Base-by-base conservation (phyloP, 148 eudicot genomes). In the Suaeda aralocaspica region DNA sequence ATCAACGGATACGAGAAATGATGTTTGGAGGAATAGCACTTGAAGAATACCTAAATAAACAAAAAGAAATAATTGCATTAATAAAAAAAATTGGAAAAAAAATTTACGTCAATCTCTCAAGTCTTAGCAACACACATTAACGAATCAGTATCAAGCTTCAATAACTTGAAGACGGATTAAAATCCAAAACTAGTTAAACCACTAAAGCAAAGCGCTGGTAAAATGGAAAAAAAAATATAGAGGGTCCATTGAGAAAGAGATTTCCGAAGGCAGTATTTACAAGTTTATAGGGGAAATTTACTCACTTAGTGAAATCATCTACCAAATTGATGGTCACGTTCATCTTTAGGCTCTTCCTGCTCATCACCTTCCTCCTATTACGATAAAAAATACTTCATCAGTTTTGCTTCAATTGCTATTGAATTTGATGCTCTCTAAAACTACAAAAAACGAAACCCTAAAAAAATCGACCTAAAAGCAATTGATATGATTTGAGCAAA, bases 251-350 rank as follows among this genome's bases (percentile, higher is more conserved):
- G 10, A 28, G 28, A 46, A 36, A 31, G 48, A 51, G 26, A 68
- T 59, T 28, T 30, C 30, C 7, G 36, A 18, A n/a, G n/a, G n/a
- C n/a, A n/a, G n/a, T n/a, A n/a, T n/a, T n/a, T n/a, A n/a, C n/a
- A n/a, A n/a, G n/a, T n/a, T n/a, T n/a, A n/a, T 6, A 60, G 49
- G 6, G 5, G 21, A 53, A 60, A 62, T 51, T 34, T 29, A 74
- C 74, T 26, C 76, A 91, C 99, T 84, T 80, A 22, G 99, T 79
- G 74, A 91, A 94, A 85, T 94, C 99, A 84, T 94, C 99, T 68
- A 91, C 81, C 86, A 94, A 70, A 75, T 94, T 94, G 72, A 94
- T 82, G 9, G 99, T 94, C 65, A 94, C 73, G 77, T 62, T 84
- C 92, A 67, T 87, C 98, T 76, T 89, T 84, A 57, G 72, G 44